Conservation (phyloP, 371 early-diverging fungal species). For the Lichtheimia ornata region DNA sequence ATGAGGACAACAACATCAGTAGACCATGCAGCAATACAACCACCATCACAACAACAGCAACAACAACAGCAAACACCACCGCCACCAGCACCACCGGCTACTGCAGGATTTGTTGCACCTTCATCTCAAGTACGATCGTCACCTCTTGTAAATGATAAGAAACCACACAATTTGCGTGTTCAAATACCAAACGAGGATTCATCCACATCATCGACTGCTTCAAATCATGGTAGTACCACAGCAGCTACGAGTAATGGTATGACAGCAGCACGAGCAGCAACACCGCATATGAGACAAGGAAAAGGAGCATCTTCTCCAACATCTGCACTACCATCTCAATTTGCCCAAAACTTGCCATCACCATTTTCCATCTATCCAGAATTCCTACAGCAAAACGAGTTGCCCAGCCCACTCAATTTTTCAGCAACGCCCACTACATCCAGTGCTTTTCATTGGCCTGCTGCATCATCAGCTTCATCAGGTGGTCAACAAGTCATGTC, state of each 20-base stretch:
- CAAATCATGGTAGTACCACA: conserved; percentile 5
- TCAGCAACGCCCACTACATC: conserved; percentile 58
- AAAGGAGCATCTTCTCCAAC: conserved; percentile 18
- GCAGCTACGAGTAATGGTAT: conserved; percentile 5
- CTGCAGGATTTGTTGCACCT: conserved; percentile 7
- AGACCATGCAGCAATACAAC: background rate
- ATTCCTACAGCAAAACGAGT: conserved; percentile 67
- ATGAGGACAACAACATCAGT: background rate
- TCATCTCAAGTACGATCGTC: conserved; percentile 11
- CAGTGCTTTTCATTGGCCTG: conserved; percentile 65
- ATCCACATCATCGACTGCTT: conserved; percentile 7
- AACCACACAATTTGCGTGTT: conserved; percentile 45
- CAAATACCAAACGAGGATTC: conserved; percentile 36
- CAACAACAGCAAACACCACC: conserved; percentile 1
- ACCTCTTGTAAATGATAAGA: conserved; percentile 19
- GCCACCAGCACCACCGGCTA: conserved; percentile 5
- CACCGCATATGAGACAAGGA: conserved; percentile 3
- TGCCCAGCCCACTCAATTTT: conserved; percentile 68
- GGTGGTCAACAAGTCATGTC: background rate
- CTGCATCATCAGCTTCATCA: conserved; percentile 19
- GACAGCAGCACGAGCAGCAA: conserved; percentile 1
- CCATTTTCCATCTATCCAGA: conserved; percentile 77
- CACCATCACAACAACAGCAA: conserved; percentile 1
- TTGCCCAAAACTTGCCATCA: conserved; percentile 77
- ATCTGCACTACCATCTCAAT: conserved; percentile 59